phyloP scores from a whole-genome alignment of 2,329 filamentous ascomycete genomes.

The Beauveria sp. region DNA sequence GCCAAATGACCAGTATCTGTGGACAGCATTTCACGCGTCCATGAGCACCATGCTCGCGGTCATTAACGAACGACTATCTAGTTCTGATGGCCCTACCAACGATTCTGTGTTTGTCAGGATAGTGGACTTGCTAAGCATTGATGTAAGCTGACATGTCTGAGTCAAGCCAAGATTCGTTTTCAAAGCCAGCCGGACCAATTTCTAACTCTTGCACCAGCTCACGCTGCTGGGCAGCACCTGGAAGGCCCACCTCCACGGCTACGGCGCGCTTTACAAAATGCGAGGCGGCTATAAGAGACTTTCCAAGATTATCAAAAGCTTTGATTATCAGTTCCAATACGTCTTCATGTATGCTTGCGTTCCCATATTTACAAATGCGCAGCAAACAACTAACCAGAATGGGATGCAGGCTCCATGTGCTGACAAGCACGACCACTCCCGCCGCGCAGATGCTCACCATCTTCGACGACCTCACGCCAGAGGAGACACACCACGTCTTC shows the following conservation, averaged over 20 bases:
- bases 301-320: not conserved
- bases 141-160: not conserved
- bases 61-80: constrained; percentile 1
- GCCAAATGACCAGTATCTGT: not conserved
- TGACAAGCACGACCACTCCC: constrained; percentile 5
- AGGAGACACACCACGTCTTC: not conserved
- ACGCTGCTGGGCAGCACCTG: not conserved
- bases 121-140: constrained; percentile 2
- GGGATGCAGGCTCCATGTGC: not conserved
- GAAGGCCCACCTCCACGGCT: constrained; percentile 7
- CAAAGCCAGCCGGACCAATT: not conserved
- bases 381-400: not conserved
- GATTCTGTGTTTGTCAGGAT: constrained; percentile 4
- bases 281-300: constrained; percentile 6
- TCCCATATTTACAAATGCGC: not conserved
- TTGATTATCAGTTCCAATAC: constrained; percentile 1
- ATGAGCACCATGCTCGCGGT: not conserved
- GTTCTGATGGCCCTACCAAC: not conserved
- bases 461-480: not conserved
- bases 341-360: not conserved
- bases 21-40: constrained; percentile 1
- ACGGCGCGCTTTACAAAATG: constrained; percentile 1
- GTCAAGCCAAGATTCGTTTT: not conserved
- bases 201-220: not conserved
- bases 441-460: not conserved